Conservation (phyloP, 805 yeast genomes). For the Nakazawaea molendinolei region DNA sequence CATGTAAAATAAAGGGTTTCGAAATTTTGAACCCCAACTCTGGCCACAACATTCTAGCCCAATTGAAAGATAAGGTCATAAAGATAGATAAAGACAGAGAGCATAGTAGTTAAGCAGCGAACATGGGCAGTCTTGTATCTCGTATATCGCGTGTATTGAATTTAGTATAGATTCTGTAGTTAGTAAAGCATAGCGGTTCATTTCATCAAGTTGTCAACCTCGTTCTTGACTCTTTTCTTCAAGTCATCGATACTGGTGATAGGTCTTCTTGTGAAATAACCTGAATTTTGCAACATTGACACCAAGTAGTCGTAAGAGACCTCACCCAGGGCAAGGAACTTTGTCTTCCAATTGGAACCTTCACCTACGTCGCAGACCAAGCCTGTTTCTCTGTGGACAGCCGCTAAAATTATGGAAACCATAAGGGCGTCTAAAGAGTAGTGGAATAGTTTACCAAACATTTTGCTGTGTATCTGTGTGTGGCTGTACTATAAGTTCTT, state of each 20-base stretch:
- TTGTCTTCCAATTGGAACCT: constrained; percentile 39
- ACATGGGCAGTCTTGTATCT: too few relatives aligned
- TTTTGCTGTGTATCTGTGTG: constrained; percentile 14
- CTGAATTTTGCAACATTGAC: constrained; percentile 36
- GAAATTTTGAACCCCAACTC: too few relatives aligned
- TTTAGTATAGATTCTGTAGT: too few relatives aligned
- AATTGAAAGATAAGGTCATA: too few relatives aligned
- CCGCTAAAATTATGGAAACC: constrained; percentile 78
- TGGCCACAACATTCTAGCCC: too few relatives aligned
- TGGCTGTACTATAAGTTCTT: not conserved
- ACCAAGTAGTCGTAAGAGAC: constrained; percentile 44
- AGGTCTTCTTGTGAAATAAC: constrained; percentile 42
- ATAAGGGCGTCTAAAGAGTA: constrained; percentile 72
- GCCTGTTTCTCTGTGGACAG: constrained; percentile 80
- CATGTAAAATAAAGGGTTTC: not conserved
- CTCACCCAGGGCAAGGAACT: constrained; percentile 58
- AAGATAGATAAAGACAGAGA: not conserved
- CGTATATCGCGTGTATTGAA: too few relatives aligned
- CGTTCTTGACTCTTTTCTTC: constrained; percentile 21
- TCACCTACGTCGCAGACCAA: constrained; percentile 37
- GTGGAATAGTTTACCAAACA: constrained; percentile 63
- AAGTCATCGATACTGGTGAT: constrained; percentile 22
- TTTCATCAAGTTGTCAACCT: constrained; percentile 23
- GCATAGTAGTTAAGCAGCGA: not conserved
- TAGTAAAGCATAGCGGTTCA: constrained; percentile 11